These are phyloP conservation scores for Dictyostelium firmibasis DNA, from an alignment of 78 protist genomes.

Conservation along the genomic window DNA sequence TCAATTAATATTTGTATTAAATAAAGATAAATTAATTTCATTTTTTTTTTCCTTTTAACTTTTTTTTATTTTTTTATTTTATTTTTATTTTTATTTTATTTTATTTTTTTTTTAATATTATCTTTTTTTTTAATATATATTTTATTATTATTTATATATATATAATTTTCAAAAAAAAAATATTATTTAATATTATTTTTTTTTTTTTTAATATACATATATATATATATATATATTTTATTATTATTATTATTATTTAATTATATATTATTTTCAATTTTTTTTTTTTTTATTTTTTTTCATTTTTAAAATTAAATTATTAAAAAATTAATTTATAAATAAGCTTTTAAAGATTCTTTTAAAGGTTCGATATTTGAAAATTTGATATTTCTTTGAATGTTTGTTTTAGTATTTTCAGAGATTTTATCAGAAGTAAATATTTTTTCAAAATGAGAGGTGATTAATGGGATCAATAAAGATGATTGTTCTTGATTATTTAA, in stretches of 20 bases:
- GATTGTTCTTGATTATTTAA: background rate
- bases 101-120: background rate
- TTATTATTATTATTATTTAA: too few relatives aligned
- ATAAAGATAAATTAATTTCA: too few relatives aligned
- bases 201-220: too few relatives aligned
- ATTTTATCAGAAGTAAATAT: background rate
- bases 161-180: too few relatives aligned
- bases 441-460: background rate
- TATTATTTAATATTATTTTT: too few relatives aligned
- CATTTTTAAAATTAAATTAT: too few relatives aligned
- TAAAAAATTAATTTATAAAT: background rate
- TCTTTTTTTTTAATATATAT: too few relatives aligned
- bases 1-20: background rate
- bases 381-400: background rate
- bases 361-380: background rate
- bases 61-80: background rate
- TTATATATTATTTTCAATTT: background rate
- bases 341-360: background rate
- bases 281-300: background rate
- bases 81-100: background rate
- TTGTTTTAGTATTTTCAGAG: background rate
- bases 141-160: too few relatives aligned
- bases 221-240: too few relatives aligned
- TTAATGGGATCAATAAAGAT: background rate
- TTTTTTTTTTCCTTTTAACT: too few relatives aligned